phyloP scores from a whole-genome alignment of 148 eudicot genomes.

The Agrostemma githago region DNA sequence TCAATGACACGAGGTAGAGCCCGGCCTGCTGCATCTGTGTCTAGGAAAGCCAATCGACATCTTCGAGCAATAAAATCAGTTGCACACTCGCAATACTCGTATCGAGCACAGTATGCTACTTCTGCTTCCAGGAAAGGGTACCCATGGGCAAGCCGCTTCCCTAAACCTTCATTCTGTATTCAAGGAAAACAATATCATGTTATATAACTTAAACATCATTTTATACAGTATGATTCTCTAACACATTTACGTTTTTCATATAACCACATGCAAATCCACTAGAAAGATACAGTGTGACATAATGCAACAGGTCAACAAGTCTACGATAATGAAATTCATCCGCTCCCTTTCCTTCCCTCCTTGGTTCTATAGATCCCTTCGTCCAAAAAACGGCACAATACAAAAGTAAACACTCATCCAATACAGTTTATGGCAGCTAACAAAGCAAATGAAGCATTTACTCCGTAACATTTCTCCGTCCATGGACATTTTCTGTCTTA shows the following conservation, averaged over 20 bases:
- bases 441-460: neutral
- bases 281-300: too few species aligned
- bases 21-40: constrained; percentile 83
- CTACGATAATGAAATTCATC: neutral
- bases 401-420: too few species aligned
- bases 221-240: neutral
- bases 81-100: constrained; percentile 92
- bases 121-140: constrained; percentile 95
- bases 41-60: constrained; percentile 92
- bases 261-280: neutral
- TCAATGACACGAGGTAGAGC: constrained; percentile 80
- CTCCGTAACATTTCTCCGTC: neutral
- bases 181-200: neutral
- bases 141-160: constrained; percentile 97
- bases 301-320: neutral
- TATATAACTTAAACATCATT: neutral
- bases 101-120: constrained; percentile 94
- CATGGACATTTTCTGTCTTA: neutral
- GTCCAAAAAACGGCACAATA: too few species aligned
- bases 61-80: constrained; percentile 88
- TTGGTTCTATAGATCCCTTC: too few species aligned
- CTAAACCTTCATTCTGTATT: constrained; percentile 77
- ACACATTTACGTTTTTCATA: neutral
- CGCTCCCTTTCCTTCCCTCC: too few species aligned
- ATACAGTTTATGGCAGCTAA: neutral